These are phyloP conservation scores for Exophiala alcalophila DNA, from an alignment of 2,329 filamentous ascomycete species.

Conservation along the genomic window DNA sequence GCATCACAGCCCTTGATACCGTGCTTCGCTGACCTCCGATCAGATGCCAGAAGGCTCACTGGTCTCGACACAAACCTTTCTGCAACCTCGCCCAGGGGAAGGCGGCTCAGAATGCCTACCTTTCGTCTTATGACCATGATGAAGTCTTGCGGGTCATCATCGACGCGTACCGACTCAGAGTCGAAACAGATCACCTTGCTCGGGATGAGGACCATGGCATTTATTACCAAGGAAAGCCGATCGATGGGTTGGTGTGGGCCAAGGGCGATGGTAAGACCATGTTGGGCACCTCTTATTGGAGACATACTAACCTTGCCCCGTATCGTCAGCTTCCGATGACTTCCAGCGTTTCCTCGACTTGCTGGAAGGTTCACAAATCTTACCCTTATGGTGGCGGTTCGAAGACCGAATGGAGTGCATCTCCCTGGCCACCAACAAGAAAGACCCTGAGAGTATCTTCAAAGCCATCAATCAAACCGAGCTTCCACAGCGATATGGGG, in stretches of 20 bases:
- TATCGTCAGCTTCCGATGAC: constrained; percentile 26
- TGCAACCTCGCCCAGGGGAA: constrained; percentile 31
- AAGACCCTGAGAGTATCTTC: constrained; percentile 26
- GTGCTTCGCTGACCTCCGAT: neutral
- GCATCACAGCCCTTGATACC: neutral
- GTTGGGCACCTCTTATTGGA: neutral
- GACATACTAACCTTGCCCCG: neutral
- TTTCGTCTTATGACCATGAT: constrained; percentile 29
- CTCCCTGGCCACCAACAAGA: constrained; percentile 23
- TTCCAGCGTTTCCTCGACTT: constrained; percentile 41
- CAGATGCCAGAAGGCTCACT: constrained; percentile 33
- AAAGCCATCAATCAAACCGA: constrained; percentile 28
- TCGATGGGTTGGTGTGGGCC: constrained; percentile 36
- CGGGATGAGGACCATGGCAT: constrained; percentile 28
- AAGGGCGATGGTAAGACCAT: constrained; percentile 23
- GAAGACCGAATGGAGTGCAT: constrained; percentile 30
- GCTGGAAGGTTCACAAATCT: constrained; percentile 33
- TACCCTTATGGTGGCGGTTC: constrained; percentile 38
- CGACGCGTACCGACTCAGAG: constrained; percentile 34
- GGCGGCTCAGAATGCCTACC: constrained; percentile 27
- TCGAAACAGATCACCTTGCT: constrained; percentile 32
- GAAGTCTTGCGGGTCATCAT: constrained; percentile 31
- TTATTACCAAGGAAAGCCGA: constrained; percentile 34
- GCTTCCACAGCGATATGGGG: constrained; percentile 27
- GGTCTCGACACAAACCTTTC: constrained; percentile 31